Evolutionary conservation across 83 land plant genomes (phyloP).

Genomic region (Thuja plicata): DNA sequence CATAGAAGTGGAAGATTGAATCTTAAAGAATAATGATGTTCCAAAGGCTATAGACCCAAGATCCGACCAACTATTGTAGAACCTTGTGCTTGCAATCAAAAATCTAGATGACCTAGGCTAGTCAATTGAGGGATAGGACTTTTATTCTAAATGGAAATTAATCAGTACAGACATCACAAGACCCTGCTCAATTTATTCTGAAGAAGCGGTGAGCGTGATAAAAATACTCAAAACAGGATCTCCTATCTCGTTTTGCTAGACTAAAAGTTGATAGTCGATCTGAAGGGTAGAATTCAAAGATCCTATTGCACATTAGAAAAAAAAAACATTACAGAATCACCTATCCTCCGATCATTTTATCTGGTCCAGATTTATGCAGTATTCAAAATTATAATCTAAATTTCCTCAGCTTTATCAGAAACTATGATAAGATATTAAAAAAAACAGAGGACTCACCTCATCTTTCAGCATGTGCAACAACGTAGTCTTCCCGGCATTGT

Average conservation of each 20-base stretch:
- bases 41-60: background rate
- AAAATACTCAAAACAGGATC: background rate
- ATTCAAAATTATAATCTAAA: background rate
- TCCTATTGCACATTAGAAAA: background rate
- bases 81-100: too few relatives aligned
- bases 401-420: background rate
- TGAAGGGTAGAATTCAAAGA: background rate
- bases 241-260: background rate
- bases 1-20: background rate
- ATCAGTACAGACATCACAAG: background rate
- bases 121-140: background rate
- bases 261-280: background rate
- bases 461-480: constrained; percentile 61
- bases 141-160: background rate
- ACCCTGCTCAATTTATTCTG: background rate
- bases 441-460: constrained; percentile 21
- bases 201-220: background rate
- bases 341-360: background rate
- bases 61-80: background rate
- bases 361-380: background rate
- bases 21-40: background rate
- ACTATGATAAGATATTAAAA: background rate
- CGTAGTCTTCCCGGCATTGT: constrained; percentile 63
- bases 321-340: background rate
- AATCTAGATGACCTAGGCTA: background rate